Percentiles rank a stretch among this genome's conserved stretches.
Evolutionary conservation across 345 rosid genomes (phyloP).

Genomic region (Bruguiera gymnorhiza): DNA sequence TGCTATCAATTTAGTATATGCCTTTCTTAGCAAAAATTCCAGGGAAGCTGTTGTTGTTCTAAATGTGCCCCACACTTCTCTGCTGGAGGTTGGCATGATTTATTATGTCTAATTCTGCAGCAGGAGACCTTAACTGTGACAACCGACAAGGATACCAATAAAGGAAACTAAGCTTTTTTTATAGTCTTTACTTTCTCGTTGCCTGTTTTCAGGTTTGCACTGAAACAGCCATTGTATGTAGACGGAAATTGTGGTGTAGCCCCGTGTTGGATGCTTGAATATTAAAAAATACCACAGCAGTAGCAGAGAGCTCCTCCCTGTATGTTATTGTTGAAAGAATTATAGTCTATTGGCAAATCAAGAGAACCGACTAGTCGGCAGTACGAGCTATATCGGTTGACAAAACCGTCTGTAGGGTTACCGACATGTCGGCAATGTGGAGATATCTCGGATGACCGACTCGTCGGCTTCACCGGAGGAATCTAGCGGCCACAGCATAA

Average conservation of each 20-base stretch:
- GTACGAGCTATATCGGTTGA: no score
- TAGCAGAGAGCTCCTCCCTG: no score
- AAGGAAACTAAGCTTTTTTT: background rate
- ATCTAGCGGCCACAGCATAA: no score
- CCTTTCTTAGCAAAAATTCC: slow-evolving; percentile 69
- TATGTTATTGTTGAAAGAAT: no score
- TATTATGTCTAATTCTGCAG: slow-evolving; percentile 43
- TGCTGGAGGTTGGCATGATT: slow-evolving; percentile 78
- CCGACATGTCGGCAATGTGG: no score
- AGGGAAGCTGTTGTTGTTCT: slow-evolving; percentile 63
- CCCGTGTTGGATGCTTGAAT: no score
- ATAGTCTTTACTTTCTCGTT: background rate
- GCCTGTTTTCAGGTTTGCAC: background rate
- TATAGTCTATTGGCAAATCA: no score
- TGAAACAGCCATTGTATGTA: background rate
- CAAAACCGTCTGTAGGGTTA: no score
- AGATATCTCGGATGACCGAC: no score
- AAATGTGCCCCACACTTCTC: slow-evolving; percentile 61
- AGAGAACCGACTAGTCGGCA: no score
- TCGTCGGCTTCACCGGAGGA: no score
- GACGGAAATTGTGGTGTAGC: background rate
- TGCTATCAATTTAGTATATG: slow-evolving; percentile 49
- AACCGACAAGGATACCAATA: background rate
- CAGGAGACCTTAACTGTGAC: background rate
- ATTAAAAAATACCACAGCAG: no score